Evolutionary conservation across 805 yeast genomes (phyloP), one percentile per base, ranked within the genome.

Genomic region (Dipodascus geniculatus): DNA sequence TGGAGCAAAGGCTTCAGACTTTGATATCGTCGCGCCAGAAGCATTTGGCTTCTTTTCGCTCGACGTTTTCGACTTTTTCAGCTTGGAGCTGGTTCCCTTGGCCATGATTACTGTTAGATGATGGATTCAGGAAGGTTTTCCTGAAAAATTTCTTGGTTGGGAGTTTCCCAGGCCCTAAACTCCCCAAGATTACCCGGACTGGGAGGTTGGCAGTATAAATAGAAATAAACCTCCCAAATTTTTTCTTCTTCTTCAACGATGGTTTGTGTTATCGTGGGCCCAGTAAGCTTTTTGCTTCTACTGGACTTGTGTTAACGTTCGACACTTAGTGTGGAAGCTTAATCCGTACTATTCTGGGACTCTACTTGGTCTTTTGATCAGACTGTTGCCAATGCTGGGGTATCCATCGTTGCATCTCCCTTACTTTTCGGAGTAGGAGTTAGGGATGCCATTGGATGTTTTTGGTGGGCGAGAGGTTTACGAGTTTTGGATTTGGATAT

Each of bases 391-490:
- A 38, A 17, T 38, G 20, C 44, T 38, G 44, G 44, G 52, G 62
- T 59, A 60, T 55, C 54, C 51, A 20, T 53, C 33, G 35, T n/a
- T 48, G 22, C 51, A 51, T 38, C 44, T 52, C 53, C 53, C 58
- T 54, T 59, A 57, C 50, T 53, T 52, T 59, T 55, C 59, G 44
- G 53, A 48, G 51, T 49, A 14, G 60, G 61, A 59, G 61, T 35
- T 58, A 59, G 61, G 61, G 61, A 59, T 53, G 23, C 53, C 55
- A 54, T 59, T 55, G 60, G 60, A 23, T 51, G 22, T 48, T 19
- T 28, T 23, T 51, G 61, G 59, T 57, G 54, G 54, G 24, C n/a
- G 47, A 50, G 42, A 23, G 48, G 48, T 24, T 35, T 51, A 42
- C 53, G 24, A 48, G 51, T 54, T 49, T 54, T 54, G 57, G 53